These are phyloP conservation scores for Neurospora hispaniola DNA, from an alignment of 495 filamentous ascomycete genomes.

Conservation along the genomic window DNA sequence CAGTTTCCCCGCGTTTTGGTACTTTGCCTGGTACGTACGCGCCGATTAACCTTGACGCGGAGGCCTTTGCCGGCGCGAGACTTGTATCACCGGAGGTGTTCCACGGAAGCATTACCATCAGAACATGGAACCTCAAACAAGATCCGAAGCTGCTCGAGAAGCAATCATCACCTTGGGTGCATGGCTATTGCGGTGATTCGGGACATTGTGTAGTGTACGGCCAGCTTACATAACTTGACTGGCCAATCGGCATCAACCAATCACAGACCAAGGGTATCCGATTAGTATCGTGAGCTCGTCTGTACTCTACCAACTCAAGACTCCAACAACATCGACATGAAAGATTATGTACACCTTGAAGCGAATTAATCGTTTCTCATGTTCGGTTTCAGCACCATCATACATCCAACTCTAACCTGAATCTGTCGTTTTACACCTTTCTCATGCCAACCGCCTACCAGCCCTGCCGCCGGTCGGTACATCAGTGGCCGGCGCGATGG, in stretches of 20 bases:
- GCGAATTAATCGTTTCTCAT: neutral
- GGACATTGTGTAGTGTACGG: neutral
- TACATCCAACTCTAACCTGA: neutral
- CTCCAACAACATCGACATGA: neutral
- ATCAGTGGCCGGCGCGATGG: slow-evolving; percentile 32
- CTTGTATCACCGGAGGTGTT: neutral
- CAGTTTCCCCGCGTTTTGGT: neutral
- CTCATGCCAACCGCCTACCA: slow-evolving; percentile 9
- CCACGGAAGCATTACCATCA: neutral
- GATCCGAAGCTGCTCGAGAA: neutral
- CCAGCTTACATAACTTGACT: neutral
- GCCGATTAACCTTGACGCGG: neutral
- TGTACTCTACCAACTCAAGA: neutral
- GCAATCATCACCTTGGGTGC: neutral
- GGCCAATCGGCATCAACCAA: neutral
- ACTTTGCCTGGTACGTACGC: neutral
- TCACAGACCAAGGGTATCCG: neutral
- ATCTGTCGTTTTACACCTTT: neutral
- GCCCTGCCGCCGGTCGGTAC: slow-evolving; percentile 28
- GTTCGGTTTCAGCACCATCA: neutral
- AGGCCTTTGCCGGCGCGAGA: neutral
- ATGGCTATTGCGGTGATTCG: neutral
- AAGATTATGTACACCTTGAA: neutral
- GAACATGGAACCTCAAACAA: neutral
- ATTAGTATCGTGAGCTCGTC: neutral